Base-by-base conservation (phyloP, 2,329 filamentous ascomycete genomes). In the Didymella lethalis region DNA sequence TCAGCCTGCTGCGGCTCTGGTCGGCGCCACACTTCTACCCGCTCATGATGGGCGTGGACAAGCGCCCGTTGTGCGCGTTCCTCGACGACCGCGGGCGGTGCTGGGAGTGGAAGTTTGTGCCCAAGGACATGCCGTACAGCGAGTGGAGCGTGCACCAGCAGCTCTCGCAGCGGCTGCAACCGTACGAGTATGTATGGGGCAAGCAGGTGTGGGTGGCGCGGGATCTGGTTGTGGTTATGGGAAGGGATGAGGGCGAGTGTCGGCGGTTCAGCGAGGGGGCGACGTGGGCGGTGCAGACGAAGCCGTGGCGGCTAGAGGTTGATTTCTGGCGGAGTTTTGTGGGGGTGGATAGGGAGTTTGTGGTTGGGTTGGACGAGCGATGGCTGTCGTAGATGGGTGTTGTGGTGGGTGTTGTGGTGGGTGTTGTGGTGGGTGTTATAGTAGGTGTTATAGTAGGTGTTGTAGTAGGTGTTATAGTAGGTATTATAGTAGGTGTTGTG, bases 301-400 rank as follows among this genome's bases (percentile, higher is more conserved):
- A 77, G 64, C 81, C 82, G 14, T 84, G 81, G 81, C 72, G 79
- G 54, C 63, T 79, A 57, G 83, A 85, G 75, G 72, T 84, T 40
- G 82, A 85, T 70, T 75, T 83, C 44, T 83, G 80, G 81, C 79
- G 78, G 70, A 84, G 81, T 61, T 83, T 83, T 71, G 70, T 83
- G 7, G 80, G 82, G 66, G 80, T 84, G 0, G 79, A 80, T 60
- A 40, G 79, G 29, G 67, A 62, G 23, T 82, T 84, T 63, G 63
- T 83, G 68, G 77, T 81, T 61, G 68, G 64, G 0, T 60, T 84
- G 70, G 70, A 81, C 8, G 31, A 32, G 31, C 11, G 31, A 14
- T 32, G 31, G 31, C 16, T 32, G 12, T 32, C 31, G 31, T 32
- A 32, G 31, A 23, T 23, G 23, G 23, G 23, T 23, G 23, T 23